These are phyloP conservation scores for Iberis pinnata DNA, from an alignment of 345 rosid species.

Conservation along the genomic window DNA sequence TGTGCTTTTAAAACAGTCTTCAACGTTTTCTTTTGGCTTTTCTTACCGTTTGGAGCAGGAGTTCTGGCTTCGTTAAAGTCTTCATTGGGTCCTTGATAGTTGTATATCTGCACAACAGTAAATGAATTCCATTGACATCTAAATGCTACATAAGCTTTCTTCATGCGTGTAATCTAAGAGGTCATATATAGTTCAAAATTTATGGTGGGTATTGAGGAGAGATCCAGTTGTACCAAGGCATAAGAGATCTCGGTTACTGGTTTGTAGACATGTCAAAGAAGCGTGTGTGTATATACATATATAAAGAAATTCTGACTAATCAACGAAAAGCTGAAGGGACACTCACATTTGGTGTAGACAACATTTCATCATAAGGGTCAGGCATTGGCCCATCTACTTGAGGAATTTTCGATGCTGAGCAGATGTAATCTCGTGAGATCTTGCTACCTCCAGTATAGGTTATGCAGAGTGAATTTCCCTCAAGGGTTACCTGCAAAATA, in stretches of 20 bases:
- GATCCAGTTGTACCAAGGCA: not conserved
- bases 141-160: constrained; percentile 1
- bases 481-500: constrained; percentile 21
- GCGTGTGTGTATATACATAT: too few relatives aligned
- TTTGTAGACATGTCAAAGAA: not conserved
- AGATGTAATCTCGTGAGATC: constrained; percentile 11
- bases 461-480: constrained; percentile 2
- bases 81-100: constrained; percentile 81
- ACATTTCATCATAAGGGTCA: constrained; percentile 83
- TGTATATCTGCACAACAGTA: constrained; percentile 62
- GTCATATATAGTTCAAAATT: constrained; percentile 6
- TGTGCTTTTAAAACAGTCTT: constrained; percentile 1
- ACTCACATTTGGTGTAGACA: constrained; percentile 93
- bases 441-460: constrained; percentile 10
- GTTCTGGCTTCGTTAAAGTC: constrained; percentile 82
- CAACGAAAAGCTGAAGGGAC: constrained; percentile 14
- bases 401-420: constrained; percentile 50
- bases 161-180: not conserved
- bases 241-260: not conserved
- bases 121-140: not conserved
- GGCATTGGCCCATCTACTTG: constrained; percentile 94
- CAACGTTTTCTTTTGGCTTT: constrained; percentile 1
- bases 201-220: not conserved
- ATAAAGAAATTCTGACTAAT: constrained; percentile 11
- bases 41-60: constrained; percentile 79